These are phyloP conservation scores for Aquanectria penicillioides DNA, from an alignment of 2,329 filamentous ascomycete genomes.

Conservation along the genomic window DNA sequence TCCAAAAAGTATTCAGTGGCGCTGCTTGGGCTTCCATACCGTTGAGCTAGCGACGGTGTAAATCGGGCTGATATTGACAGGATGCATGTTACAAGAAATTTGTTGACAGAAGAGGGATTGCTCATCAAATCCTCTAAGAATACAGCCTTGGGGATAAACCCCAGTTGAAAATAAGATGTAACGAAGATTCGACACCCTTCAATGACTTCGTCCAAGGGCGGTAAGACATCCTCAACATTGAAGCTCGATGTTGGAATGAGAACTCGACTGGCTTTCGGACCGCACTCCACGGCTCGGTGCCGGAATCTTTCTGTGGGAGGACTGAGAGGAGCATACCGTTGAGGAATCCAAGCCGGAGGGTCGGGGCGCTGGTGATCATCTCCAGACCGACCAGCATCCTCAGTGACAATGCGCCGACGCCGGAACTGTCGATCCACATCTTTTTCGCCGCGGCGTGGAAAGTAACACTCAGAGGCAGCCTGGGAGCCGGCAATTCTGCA, in stretches of 20 bases:
- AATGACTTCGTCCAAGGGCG: slow-evolving; percentile 42
- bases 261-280: background rate
- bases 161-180: slow-evolving; percentile 46
- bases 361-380: background rate
- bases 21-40: slow-evolving; percentile 35
- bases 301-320: background rate
- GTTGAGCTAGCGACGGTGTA: slow-evolving; percentile 38
- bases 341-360: background rate
- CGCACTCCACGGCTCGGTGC: background rate
- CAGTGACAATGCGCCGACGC: slow-evolving; percentile 11
- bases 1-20: slow-evolving; percentile 44
- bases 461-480: slow-evolving; percentile 28
- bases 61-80: slow-evolving; percentile 45
- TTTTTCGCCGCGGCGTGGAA: slow-evolving; percentile 35
- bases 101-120: slow-evolving; percentile 33
- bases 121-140: slow-evolving; percentile 42
- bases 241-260: slow-evolving; percentile 2
- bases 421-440: slow-evolving; percentile 34
- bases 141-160: slow-evolving; percentile 45
- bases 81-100: slow-evolving; percentile 44
- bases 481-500: slow-evolving; percentile 24
- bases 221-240: slow-evolving; percentile 22
- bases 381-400: background rate
- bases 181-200: slow-evolving; percentile 42
- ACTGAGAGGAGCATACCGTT: background rate